These are phyloP conservation scores for Aspergillus heteromorphus DNA, from an alignment of 495 filamentous ascomycete species.

Conservation along the genomic window DNA sequence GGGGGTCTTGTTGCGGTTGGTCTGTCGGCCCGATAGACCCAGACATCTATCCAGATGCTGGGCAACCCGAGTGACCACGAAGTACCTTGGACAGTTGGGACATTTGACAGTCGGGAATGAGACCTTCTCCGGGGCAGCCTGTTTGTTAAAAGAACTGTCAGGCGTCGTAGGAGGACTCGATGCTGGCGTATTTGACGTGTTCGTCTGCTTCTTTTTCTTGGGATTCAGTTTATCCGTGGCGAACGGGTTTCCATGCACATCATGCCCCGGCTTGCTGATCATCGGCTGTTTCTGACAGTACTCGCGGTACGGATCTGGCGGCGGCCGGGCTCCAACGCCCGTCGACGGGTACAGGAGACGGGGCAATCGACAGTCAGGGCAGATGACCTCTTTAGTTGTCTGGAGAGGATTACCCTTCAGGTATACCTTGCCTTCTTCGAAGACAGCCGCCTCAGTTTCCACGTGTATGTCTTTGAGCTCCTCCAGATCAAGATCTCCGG, in stretches of 20 bases:
- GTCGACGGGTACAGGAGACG: constrained; percentile 58
- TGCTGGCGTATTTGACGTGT: constrained; percentile 49
- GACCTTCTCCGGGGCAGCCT: constrained; percentile 45
- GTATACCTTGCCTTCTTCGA: constrained; percentile 64
- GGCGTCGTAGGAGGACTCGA: constrained; percentile 40
- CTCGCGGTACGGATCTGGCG: constrained; percentile 52
- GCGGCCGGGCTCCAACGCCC: constrained; percentile 53
- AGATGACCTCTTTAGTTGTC: constrained; percentile 65
- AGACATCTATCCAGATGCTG: constrained; percentile 80
- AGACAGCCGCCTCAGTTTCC: constrained; percentile 66
- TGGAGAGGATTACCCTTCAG: constrained; percentile 73
- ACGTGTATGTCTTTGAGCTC: constrained; percentile 44
- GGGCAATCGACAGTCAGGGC: constrained; percentile 60
- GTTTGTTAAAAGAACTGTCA: constrained; percentile 34
- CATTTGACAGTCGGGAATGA: constrained; percentile 70
- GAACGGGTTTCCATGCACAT: constrained; percentile 80
- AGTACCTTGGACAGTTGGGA: constrained; percentile 55
- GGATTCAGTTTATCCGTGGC: constrained; percentile 51
- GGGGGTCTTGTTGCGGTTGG: constrained; percentile 50
- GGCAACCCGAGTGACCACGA: constrained; percentile 56
- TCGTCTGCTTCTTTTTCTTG: constrained; percentile 46
- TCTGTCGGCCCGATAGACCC: constrained; percentile 65
- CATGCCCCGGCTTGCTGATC: constrained; percentile 66
- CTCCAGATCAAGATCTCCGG: constrained; percentile 32
- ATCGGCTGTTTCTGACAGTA: constrained; percentile 77